Base-by-base conservation (phyloP, 192 early-diverging fungal species). In the Mortierella antarctica region DNA sequence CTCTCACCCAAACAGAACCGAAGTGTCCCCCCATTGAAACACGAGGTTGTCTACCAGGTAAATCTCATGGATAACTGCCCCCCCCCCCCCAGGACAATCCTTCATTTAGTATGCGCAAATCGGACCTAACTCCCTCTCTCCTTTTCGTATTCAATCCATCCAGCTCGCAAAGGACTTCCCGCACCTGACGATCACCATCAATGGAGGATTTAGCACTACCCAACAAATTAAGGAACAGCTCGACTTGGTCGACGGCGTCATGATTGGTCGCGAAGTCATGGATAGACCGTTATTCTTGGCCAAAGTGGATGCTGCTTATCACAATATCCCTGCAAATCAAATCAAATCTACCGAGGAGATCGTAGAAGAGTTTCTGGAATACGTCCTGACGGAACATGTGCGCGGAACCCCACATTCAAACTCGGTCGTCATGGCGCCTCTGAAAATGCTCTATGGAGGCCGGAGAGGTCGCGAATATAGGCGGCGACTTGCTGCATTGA, bases 191-290 rank as follows among this genome's bases (percentile, higher is more conserved):
- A 80, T 94, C 52, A 73, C 86, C 0, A 83, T 91, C 71, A 94
- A 94, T 71, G 93, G 93, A 68, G 93, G 92, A 7, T 88, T 92
- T 23, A 83, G 84, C 53, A 84, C 82, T 2, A 82, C 84, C 17
- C 83, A 87, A 0, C 65, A 85, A 2, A 82, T 91, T 13, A 69
- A 68, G 5, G 59, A 68, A 17, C 89, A 89, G 57, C 64, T 94
- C 21, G 67, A 69, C 0, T 41, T 71, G 10, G 86, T 86, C 0
- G 90, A 91, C 67, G 91, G 90, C 2, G 88, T 91, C 47, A 94
- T 94, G 93, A 70, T 94, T 51, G 93, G 93, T 31, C 71, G 93
- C 39, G 87, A 92, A 82, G 87, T 94, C 0, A 88, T 88, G 70
- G 86, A 92, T 50, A 73, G 90, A 50, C 92, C 92, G 14, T 84